Base-by-base conservation (phyloP, 306 rosid genomes). In the Hylodesmum podocarpum region DNA sequence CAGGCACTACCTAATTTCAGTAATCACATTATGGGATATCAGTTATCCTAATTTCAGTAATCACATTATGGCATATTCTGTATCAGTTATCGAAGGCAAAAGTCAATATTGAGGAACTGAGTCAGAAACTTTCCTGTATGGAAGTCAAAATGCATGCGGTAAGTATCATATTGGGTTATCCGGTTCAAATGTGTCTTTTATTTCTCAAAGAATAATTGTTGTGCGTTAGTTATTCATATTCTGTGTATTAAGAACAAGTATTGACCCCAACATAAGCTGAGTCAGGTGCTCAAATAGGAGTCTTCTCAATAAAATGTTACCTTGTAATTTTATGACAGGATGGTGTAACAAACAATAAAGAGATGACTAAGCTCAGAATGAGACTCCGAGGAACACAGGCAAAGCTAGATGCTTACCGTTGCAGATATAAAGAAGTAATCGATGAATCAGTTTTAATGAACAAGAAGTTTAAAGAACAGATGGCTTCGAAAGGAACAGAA, bases 331-430 rank as follows among this genome's bases (percentile, higher is more conserved):
- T 11, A 8, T 82, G 74, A 58, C 86, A 94, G 98, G 89, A 83
- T 67, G 80, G 75, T 62, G 84, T 86, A 3, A 39, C 73, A 40
- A 86, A 54, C 59, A 71, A 71, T 73, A 90, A 75, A 50, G 86
- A 81, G 47, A 81, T 49, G 72, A 66, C 92, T 7, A 90, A 89
- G 72, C 81, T 82, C 10, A 84, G 87, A 76, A 88, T 88, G 91
- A 84, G 95, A 79, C 87, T 92, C 2, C 84, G 81, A 9, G 91
- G 97, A 81, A 88, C 93, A 18, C 97, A 86, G 34, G 91, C 90
- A 24, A 88, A 83, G 85, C 70, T 84, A 24, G 96, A 90, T 36
- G 89, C 97, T 24, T 78, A 81, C 51, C 89, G 87, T 18, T 22
- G n/a, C 18, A 84, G 92, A 84, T 89, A 84, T 54, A 84, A 72